Base-by-base conservation (phyloP, 306 rosid genomes). In the Ceratonia siliqua region DNA sequence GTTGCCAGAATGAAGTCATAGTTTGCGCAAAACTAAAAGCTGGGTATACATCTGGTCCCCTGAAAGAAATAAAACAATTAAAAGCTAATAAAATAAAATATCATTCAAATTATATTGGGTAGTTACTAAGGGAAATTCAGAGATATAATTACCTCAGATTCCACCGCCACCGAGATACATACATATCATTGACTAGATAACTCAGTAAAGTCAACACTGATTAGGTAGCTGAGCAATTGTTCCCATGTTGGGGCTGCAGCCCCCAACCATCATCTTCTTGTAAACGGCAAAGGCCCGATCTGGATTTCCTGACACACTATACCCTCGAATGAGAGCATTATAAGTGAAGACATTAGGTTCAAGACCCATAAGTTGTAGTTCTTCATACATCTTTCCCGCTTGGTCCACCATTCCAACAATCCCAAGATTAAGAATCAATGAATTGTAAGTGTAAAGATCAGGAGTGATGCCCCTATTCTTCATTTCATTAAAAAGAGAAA, bases 331-430 rank as follows among this genome's bases (percentile, higher is more conserved):
- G 67, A 94, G 98, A 66, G 97, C 98, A 78, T 94, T 94, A 79
- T 89, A 90, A 20, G 97, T 94, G 86, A 88, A 91, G 79, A 91
- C 97, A 53, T 92, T 87, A 5, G 97, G 98, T 79, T 94, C 93
- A 59, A 94, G 82, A 55, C 98, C 97, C 74, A 54, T 57, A 48
- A 74, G 87, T 68, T 79, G 92, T 50, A 94, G 84, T 56, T 94
- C 96, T 64, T 94, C 91, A 24, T 83, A 94, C 85, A 94, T 79
- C 59, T 77, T 81, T 50, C 89, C 86, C 0, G 98, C 96, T 81
- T 73, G 76, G 68, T 94, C 97, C 71, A 83, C 88, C 95, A 87
- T 91, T 79, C 98, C 97, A 55, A 70, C 91, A 54, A 85, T 82
- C 76, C 97, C 98, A 49, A 91, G 89, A 86, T 87, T 81, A 75